phyloP scores from a whole-genome alignment of 768 basidiomycete genomes.

The Lentinula detonsa region DNA sequence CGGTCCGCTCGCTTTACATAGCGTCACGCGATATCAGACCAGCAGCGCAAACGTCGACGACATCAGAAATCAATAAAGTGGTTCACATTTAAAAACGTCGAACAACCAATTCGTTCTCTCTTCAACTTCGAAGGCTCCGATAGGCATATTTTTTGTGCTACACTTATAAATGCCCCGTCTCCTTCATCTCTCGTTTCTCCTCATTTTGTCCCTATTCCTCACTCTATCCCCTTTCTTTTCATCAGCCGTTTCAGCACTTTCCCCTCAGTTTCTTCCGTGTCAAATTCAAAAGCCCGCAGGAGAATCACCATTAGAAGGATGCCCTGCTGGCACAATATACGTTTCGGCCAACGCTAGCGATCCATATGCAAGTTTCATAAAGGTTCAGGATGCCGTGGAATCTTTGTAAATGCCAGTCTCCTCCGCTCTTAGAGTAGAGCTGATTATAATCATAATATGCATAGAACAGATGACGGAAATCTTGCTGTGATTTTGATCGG shows the following conservation, averaged over 20 bases:
- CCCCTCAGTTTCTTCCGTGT: slow-evolving; percentile 40
- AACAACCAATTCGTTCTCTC: neutral
- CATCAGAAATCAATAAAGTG: neutral
- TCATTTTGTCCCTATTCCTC: neutral
- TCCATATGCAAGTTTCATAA: slow-evolving; percentile 36
- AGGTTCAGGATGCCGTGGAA: slow-evolving; percentile 48
- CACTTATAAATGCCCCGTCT: neutral
- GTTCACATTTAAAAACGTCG: neutral
- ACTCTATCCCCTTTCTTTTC: neutral
- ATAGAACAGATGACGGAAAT: slow-evolving; percentile 32
- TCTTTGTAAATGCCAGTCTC: slow-evolving; percentile 40
- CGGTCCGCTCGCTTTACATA: neutral
- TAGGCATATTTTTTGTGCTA: no score
- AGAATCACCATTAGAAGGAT: slow-evolving; percentile 41
- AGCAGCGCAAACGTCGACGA: neutral
- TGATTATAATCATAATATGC: neutral
- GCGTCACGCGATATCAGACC: neutral
- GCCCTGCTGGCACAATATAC: slow-evolving; percentile 53
- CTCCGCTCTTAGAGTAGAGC: neutral
- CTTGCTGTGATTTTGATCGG: slow-evolving; percentile 47
- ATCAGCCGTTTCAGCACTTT: slow-evolving; percentile 25
- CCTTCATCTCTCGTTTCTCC: neutral
- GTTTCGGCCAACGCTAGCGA: slow-evolving; percentile 45
- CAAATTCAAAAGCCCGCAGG: slow-evolving; percentile 42
- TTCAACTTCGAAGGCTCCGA: no score